Evolutionary conservation across 139 green algal genomes (phyloP).

Genomic region (Yamagishiella unicocca): DNA sequence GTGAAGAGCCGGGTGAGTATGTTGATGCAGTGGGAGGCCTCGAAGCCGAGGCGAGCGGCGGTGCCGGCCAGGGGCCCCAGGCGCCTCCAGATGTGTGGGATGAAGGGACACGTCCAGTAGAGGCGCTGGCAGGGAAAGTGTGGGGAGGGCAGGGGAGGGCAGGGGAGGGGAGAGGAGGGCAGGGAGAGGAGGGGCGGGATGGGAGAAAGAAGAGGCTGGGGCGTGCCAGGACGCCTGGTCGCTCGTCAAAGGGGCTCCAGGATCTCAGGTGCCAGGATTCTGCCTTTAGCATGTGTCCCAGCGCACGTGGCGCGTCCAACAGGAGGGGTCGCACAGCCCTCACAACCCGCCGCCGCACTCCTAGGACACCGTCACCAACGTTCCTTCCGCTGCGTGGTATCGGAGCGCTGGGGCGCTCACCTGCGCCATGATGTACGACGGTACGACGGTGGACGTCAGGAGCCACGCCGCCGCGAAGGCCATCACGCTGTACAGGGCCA

Average conservation of each 20-base stretch:
- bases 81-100: slow-evolving; percentile 66
- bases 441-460: slow-evolving; percentile 50
- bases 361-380: no score
- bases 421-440: slow-evolving; percentile 48
- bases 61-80: slow-evolving; percentile 57
- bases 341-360: no score
- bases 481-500: slow-evolving; percentile 27
- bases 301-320: no score
- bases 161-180: background rate
- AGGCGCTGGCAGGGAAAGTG: slow-evolving; percentile 53
- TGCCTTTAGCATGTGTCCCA: no score
- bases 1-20: slow-evolving; percentile 72
- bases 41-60: slow-evolving; percentile 65
- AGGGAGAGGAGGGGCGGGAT: background rate
- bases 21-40: slow-evolving; percentile 79
- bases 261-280: no score
- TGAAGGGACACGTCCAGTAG: slow-evolving; percentile 84
- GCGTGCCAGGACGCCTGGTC: no score
- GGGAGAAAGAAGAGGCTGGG: background rate
- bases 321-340: no score
- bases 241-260: no score
- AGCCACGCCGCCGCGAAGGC: slow-evolving; percentile 46
- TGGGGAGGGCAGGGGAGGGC: background rate
- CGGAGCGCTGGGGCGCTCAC: no score
- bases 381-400: no score